These are phyloP conservation scores for Blastocystis sp. DNA, from an alignment of 352 stramenopile genomes.

Conservation along the genomic window DNA sequence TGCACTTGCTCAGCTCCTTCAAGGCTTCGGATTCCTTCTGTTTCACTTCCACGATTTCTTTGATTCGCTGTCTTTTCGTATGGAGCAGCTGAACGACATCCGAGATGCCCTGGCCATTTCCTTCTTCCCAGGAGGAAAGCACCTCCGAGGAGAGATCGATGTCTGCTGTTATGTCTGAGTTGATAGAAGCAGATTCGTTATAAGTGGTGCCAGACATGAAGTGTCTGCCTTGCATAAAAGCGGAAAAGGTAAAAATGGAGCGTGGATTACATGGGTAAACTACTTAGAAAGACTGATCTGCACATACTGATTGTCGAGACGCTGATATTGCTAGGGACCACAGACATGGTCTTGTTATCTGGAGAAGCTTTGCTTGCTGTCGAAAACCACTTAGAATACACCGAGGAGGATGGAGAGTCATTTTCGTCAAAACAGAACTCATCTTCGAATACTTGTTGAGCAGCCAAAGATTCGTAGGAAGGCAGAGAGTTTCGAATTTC, in stretches of 20 bases:
- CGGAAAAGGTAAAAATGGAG: background rate
- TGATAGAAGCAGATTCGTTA: background rate
- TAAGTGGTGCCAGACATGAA: background rate
- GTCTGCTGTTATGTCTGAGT: background rate
- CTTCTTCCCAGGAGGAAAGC: no score
- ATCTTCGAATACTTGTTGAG: conserved; percentile 17
- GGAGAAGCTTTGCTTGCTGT: background rate
- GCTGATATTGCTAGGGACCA: background rate
- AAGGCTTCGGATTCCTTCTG: background rate
- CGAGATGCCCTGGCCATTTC: background rate
- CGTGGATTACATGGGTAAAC: background rate
- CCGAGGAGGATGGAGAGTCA: background rate
- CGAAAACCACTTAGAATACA: background rate
- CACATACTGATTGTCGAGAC: background rate
- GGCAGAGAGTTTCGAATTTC: conserved; percentile 40
- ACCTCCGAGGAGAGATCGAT: background rate
- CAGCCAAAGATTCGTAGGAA: conserved; percentile 17
- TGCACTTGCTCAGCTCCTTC: background rate
- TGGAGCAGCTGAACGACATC: conserved; percentile 25
- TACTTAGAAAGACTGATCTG: background rate
- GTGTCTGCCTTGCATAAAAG: background rate
- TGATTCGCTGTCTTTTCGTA: background rate
- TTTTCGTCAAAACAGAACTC: background rate
- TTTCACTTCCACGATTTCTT: background rate
- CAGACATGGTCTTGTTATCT: background rate